phyloP scores from a whole-genome alignment of 1,284 basidiomycete genomes.

The Thecaphora frezii region DNA sequence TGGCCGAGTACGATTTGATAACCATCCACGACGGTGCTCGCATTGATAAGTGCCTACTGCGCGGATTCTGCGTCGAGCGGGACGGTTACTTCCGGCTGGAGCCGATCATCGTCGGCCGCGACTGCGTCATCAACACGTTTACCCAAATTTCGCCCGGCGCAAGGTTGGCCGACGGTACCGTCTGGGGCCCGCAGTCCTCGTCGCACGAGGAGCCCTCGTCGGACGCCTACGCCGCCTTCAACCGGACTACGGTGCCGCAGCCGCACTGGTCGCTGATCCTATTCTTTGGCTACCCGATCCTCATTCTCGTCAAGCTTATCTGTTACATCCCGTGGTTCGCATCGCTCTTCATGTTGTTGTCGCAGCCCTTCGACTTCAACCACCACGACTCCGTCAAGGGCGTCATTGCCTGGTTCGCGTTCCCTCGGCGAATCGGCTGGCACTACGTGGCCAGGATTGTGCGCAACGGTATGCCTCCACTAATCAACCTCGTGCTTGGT shows the following conservation, averaged over 20 bases:
- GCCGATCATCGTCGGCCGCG: constrained; percentile 57
- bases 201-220: constrained; percentile 57
- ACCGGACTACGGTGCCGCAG: constrained; percentile 48
- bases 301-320: constrained; percentile 44
- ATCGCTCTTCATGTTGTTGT: constrained; percentile 56
- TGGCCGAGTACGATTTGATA: constrained; percentile 57
- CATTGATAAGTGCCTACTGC: constrained; percentile 57
- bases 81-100: constrained; percentile 58
- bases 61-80: constrained; percentile 58
- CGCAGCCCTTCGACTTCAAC: constrained; percentile 55
- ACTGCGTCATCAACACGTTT: constrained; percentile 59
- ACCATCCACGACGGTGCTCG: constrained; percentile 57
- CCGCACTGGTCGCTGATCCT: constrained; percentile 49
- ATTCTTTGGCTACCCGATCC: constrained; percentile 52
- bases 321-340: constrained; percentile 59
- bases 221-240: constrained; percentile 57
- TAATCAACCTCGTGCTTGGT: constrained; percentile 54
- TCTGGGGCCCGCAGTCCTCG: constrained; percentile 58
- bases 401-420: constrained; percentile 58
- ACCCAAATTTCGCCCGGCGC: constrained; percentile 59
- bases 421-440: constrained; percentile 56
- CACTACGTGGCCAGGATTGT: constrained; percentile 57
- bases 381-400: constrained; percentile 57
- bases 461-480: constrained; percentile 55
- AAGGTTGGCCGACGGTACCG: constrained; percentile 55